phyloP scores from a whole-genome alignment of 2,329 filamentous ascomycete genomes.

The Cylindrodendrum hubeiense region DNA sequence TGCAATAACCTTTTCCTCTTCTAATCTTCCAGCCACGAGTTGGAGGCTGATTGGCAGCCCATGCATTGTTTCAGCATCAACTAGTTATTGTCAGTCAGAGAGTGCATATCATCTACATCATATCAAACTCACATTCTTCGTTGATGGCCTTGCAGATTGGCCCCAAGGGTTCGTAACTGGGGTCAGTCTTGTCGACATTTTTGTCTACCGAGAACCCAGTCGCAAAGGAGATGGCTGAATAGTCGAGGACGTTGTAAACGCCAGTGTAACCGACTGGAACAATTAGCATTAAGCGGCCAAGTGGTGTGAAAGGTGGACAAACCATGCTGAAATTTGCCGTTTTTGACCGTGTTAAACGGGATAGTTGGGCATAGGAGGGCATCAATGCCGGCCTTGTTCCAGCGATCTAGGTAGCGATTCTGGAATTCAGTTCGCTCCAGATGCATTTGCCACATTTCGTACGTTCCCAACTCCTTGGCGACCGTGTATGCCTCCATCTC shows the following conservation, averaged over 20 bases:
- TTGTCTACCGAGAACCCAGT: slow-evolving; percentile 57
- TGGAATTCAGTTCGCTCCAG: slow-evolving; percentile 59
- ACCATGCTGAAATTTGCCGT: slow-evolving; percentile 59
- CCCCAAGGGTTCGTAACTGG: slow-evolving; percentile 50
- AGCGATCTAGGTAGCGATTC: slow-evolving; percentile 60
- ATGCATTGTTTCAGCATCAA: slow-evolving; percentile 54
- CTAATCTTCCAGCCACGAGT: slow-evolving; percentile 56
- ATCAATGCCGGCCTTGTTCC: slow-evolving; percentile 65
- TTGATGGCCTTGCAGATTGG: slow-evolving; percentile 53
- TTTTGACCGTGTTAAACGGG: slow-evolving; percentile 57
- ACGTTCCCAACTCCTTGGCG: slow-evolving; percentile 54
- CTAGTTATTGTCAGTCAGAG: slow-evolving; percentile 38
- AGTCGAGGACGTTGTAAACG: slow-evolving; percentile 63
- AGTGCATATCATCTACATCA: rapidly evolving
- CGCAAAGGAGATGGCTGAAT: slow-evolving; percentile 61
- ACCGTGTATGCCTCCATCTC: slow-evolving; percentile 51
- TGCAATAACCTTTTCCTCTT: slow-evolving; percentile 56
- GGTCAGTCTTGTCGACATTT: slow-evolving; percentile 49
- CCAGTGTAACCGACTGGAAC: slow-evolving; percentile 61
- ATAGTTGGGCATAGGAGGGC: slow-evolving; percentile 71
- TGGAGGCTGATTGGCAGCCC: slow-evolving; percentile 59
- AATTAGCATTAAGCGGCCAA: not conserved
- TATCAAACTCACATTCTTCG: slow-evolving; percentile 55
- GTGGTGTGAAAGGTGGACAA: slow-evolving; percentile 19
- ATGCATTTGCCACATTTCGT: slow-evolving; percentile 63